These are phyloP conservation scores for Botrytis sinoallii DNA, from an alignment of 2,329 filamentous ascomycete genomes.

Conservation along the genomic window DNA sequence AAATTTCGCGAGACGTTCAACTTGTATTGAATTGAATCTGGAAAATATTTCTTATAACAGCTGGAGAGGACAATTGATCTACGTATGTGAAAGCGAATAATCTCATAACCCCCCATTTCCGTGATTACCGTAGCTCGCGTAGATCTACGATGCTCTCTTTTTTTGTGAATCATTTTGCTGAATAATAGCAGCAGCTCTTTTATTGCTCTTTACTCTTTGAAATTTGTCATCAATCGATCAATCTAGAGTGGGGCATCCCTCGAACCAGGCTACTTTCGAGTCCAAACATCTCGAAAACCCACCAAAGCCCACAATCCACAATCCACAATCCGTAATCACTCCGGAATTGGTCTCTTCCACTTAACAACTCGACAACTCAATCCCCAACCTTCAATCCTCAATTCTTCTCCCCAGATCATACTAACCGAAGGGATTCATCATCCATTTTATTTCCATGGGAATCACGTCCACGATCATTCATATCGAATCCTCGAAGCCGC, in stretches of 20 bases:
- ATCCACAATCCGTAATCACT: slow-evolving; percentile 8
- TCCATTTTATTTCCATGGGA: not conserved
- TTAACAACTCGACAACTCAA: not conserved
- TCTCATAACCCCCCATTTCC: not conserved
- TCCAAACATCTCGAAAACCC: not conserved
- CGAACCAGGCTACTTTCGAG: no score
- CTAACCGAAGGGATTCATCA: not conserved
- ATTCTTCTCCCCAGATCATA: not conserved
- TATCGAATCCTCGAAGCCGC: not conserved
- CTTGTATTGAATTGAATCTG: not conserved
- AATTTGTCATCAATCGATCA: slow-evolving; percentile 15
- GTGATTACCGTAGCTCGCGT: no score
- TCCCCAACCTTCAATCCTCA: not conserved
- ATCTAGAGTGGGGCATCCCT: slow-evolving; percentile 5
- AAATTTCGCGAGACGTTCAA: slow-evolving; percentile 1
- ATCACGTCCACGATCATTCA: not conserved
- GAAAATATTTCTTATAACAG: not conserved
- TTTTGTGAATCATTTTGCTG: not conserved
- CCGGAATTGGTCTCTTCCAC: slow-evolving; percentile 5
- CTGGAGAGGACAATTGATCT: no score
- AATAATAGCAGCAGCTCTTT: not conserved
- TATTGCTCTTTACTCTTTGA: not conserved
- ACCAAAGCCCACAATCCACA: not conserved
- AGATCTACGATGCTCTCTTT: not conserved
- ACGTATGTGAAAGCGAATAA: not conserved